Conservation (phyloP, 345 rosid genomes). For the Eucalyptus sp. region DNA sequence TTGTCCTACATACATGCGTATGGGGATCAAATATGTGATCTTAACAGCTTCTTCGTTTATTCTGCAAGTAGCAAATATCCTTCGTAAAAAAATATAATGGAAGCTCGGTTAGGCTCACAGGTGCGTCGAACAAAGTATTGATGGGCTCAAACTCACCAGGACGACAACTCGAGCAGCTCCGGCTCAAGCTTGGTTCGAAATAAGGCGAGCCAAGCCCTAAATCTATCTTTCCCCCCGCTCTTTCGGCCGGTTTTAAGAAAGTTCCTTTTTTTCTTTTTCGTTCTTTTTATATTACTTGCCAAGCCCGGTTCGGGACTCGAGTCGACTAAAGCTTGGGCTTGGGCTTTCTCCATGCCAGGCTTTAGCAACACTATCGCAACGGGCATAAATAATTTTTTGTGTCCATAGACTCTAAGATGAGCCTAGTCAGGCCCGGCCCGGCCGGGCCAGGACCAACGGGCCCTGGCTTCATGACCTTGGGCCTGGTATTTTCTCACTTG, state of each 20-base stretch:
- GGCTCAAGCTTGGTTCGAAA: not conserved
- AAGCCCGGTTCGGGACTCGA: not conserved
- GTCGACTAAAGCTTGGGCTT: not conserved
- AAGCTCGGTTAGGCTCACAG: fast-evolving
- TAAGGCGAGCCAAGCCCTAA: not conserved
- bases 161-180: fast-evolving
- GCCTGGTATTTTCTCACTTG: not conserved
- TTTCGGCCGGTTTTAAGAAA: not conserved
- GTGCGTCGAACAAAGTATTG: not conserved
- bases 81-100: not conserved
- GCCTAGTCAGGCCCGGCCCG: not conserved
- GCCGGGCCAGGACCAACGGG: fast-evolving
- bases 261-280: no score
- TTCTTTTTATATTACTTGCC: not conserved
- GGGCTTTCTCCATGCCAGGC: not conserved
- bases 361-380: not conserved
- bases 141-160: fast-evolving
- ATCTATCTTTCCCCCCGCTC: not conserved
- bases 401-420: not conserved
- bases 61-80: fast-evolving
- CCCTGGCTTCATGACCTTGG: not conserved
- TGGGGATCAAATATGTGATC: not conserved
- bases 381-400: not conserved
- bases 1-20: not conserved
- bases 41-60: not conserved